Evolutionary conservation across 2,329 filamentous ascomycete species (phyloP).

Genomic region (Dactylonectria macrodidyma): DNA sequence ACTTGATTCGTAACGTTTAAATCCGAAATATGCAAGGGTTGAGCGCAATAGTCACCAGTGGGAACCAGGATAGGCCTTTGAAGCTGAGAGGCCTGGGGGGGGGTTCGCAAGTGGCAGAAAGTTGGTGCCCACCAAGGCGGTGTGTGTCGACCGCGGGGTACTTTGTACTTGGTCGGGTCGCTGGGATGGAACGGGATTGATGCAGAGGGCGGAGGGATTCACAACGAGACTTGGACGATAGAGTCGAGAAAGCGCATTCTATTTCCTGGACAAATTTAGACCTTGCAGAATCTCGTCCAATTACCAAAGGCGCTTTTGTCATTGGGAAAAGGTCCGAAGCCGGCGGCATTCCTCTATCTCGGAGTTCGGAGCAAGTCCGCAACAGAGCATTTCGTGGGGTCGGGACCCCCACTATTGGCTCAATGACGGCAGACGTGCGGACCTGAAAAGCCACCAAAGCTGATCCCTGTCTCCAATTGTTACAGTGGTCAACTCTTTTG

Average conservation of each 20-base stretch:
- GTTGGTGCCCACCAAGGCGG: conserved; percentile 39
- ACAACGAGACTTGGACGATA: background rate
- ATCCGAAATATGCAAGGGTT: background rate
- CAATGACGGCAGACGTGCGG: conserved; percentile 41
- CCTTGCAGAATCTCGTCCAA: conserved; percentile 36
- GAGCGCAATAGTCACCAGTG: conserved; percentile 1
- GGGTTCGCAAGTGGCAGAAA: conserved; percentile 33
- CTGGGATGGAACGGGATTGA: background rate
- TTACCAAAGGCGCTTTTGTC: conserved; percentile 43
- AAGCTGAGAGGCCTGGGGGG: conserved; percentile 12
- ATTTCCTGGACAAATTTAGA: background rate
- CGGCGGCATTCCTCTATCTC: conserved; percentile 32
- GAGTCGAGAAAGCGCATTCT: background rate
- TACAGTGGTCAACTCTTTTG: conserved; percentile 35
- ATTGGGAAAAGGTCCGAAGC: conserved; percentile 47
- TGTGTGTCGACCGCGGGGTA: conserved; percentile 47
- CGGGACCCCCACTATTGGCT: conserved; percentile 40
- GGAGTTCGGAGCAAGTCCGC: conserved; percentile 5
- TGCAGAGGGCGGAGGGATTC: background rate
- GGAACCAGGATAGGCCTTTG: conserved; percentile 12
- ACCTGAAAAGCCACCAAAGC: conserved; percentile 18
- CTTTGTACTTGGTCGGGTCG: conserved; percentile 5
- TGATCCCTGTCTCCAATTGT: conserved; percentile 30
- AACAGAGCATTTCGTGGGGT: conserved; percentile 23
- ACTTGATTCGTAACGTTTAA: background rate